Conservation (phyloP, 306 rosid genomes). For the Gastrolobium villosum region DNA sequence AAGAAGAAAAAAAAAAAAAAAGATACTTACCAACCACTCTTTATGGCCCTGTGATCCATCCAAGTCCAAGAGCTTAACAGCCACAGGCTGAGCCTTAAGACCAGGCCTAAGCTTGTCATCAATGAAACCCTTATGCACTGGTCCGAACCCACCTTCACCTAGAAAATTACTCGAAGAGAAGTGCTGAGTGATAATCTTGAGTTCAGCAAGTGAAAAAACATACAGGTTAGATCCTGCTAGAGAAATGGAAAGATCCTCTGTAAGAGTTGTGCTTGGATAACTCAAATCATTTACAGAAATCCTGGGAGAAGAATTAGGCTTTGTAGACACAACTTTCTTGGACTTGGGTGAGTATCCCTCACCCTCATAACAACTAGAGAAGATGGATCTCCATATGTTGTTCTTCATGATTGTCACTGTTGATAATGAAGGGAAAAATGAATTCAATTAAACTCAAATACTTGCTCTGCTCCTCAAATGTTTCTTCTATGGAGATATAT, state of each 20-base stretch:
- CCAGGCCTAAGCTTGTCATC: slow-evolving; percentile 84
- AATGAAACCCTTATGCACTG: slow-evolving; percentile 90
- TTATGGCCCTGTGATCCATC: slow-evolving; percentile 91
- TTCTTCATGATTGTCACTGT: slow-evolving; percentile 64
- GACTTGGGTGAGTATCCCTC: slow-evolving; percentile 54
- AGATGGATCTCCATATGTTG: slow-evolving; percentile 58
- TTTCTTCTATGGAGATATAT: slow-evolving; percentile 6
- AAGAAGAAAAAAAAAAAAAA: not conserved
- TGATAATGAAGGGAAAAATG: not conserved
- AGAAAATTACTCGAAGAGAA: slow-evolving; percentile 77
- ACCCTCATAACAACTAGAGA: slow-evolving; percentile 70
- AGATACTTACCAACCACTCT: slow-evolving; percentile 92
- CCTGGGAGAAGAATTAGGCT: slow-evolving; percentile 66
- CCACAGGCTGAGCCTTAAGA: slow-evolving; percentile 85
- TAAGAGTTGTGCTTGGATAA: slow-evolving; percentile 59
- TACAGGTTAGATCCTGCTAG: slow-evolving; percentile 80
- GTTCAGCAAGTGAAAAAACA: slow-evolving; percentile 72
- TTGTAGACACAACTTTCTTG: slow-evolving; percentile 62
- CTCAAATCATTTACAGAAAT: slow-evolving; percentile 72
- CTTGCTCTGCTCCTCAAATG: not conserved
- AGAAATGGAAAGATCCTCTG: slow-evolving; percentile 82
- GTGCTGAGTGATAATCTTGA: slow-evolving; percentile 77
- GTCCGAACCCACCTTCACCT: slow-evolving; percentile 97
- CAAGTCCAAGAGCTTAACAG: slow-evolving; percentile 87
- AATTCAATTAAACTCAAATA: slow-evolving; percentile 1